Base-by-base conservation (phyloP, 2,329 filamentous ascomycete genomes). In the Cytospora mali region DNA sequence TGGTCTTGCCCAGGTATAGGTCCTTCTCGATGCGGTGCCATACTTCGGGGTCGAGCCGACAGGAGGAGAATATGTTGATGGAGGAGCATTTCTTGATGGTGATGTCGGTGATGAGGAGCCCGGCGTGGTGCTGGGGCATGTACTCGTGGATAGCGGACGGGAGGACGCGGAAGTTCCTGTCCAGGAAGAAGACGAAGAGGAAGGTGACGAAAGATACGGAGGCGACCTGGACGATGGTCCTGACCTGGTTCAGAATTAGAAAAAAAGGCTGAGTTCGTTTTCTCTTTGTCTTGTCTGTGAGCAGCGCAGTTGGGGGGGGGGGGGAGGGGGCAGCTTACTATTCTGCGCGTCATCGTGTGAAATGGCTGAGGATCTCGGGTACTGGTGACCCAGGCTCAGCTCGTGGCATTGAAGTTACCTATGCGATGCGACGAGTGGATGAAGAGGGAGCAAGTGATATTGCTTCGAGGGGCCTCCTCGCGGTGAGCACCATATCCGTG, bases 11-110 rank as follows among this genome's bases (percentile, higher is more conserved):
- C 21, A 97, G 84, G 73, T 92, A 95, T 0, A 97, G 83, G 72
- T 97, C 92, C 77, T 97, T 97, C 68, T 96, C 90, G 66, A 97
- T 81, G 55, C 91, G 89, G 69, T 92, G 88, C 93, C 93, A 97
- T 66, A 77, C 72, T 62, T 84, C 80, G 50, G 86, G 69, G 71
- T 95, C 89, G 66, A 95, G 84, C 66, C 87, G 87, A 78, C 92
- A 96, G 51, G 84, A 89, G 4, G 89, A 89, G 63, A 94, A 89
- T 31, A 85, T 72, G 72, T 93, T 95, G 58, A 95, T 70, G 14
- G 83, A 83, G 10, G 89, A 92, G 77, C 93, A 97, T 57, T 84
- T 88, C 21, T 85, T 84, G 66, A 97, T 83, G 35, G 88, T 91
- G 64, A 97, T 82, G 77, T 97, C 93, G 72, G 92, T 96, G 70